Evolutionary conservation across 441 rosid genomes (phyloP).

Genomic region (Pelargonium australe): DNA sequence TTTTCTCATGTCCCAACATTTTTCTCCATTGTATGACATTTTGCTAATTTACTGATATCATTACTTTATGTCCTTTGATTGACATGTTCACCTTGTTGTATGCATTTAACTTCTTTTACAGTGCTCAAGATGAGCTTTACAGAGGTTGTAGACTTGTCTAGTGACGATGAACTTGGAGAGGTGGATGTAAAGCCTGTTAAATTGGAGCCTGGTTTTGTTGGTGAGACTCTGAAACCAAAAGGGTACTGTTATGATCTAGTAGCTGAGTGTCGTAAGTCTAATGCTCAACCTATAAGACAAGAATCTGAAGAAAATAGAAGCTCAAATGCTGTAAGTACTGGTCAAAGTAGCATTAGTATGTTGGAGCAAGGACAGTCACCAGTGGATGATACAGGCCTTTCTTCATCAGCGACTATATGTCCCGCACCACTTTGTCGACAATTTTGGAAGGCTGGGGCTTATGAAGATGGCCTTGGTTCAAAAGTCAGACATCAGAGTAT

Average conservation of each 20-base stretch:
- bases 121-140: constrained; percentile 33
- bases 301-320: constrained; percentile 36
- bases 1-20: too few species aligned
- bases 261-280: constrained; percentile 24
- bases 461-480: constrained; percentile 39
- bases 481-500: constrained; percentile 58
- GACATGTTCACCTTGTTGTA: constrained; percentile 7
- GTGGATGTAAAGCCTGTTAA: constrained; percentile 40
- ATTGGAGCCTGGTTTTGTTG: constrained; percentile 36
- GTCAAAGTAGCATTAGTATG: constrained; percentile 51
- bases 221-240: constrained; percentile 17
- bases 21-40: too few species aligned
- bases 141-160: constrained; percentile 24
- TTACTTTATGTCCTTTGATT: not conserved
- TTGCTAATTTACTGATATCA: too few species aligned
- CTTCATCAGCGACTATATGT: constrained; percentile 45
- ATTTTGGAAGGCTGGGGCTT: constrained; percentile 90
- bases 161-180: constrained; percentile 33
- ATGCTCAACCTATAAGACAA: constrained; percentile 28
- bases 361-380: constrained; percentile 73
- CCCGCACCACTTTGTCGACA: constrained; percentile 80
- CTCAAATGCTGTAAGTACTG: constrained; percentile 27
- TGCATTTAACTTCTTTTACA: constrained; percentile 12
- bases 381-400: constrained; percentile 57
- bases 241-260: constrained; percentile 16